Conservation (phyloP, 2,329 filamentous ascomycete species). For the Alternaria conjuncta region DNA sequence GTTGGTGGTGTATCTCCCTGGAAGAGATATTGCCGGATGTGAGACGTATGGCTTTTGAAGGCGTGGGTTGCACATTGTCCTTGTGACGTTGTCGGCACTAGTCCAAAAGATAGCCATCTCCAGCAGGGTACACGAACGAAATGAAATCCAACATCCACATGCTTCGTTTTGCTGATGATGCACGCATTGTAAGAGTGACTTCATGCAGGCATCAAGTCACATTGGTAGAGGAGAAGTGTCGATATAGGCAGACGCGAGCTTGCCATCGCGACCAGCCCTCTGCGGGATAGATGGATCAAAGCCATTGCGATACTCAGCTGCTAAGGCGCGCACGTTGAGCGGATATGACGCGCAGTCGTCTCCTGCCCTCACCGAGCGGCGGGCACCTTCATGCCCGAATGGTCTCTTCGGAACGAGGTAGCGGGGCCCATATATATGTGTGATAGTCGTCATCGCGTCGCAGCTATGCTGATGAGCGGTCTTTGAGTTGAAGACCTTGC, state of each 20-base stretch:
- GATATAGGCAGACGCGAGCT: too few relatives aligned
- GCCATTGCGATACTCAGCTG: not conserved
- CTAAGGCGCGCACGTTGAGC: not conserved
- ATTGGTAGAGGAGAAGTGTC: too few relatives aligned
- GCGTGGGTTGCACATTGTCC: not conserved
- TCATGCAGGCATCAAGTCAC: too few relatives aligned
- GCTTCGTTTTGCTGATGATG: not conserved
- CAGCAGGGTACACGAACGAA: not conserved
- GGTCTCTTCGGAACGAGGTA: rapidly evolving
- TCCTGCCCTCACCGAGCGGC: not conserved
- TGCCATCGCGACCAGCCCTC: too few relatives aligned
- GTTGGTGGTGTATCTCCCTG: not conserved
- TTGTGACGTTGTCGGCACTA: not conserved
- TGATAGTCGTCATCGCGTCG: not conserved
- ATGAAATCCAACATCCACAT: not conserved
- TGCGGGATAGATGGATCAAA: too few relatives aligned
- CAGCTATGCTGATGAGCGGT: not conserved
- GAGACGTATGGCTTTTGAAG: not conserved
- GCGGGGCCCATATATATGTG: too few relatives aligned
- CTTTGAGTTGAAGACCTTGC: not conserved
- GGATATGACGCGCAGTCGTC: not conserved
- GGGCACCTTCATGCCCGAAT: not conserved
- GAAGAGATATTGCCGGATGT: not conserved
- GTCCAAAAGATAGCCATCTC: not conserved
- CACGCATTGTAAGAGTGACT: not conserved